Percentiles rank a stretch among this genome's conserved stretches.
Evolutionary conservation across 345 rosid genomes (phyloP).

Genomic region (Punica granatum): DNA sequence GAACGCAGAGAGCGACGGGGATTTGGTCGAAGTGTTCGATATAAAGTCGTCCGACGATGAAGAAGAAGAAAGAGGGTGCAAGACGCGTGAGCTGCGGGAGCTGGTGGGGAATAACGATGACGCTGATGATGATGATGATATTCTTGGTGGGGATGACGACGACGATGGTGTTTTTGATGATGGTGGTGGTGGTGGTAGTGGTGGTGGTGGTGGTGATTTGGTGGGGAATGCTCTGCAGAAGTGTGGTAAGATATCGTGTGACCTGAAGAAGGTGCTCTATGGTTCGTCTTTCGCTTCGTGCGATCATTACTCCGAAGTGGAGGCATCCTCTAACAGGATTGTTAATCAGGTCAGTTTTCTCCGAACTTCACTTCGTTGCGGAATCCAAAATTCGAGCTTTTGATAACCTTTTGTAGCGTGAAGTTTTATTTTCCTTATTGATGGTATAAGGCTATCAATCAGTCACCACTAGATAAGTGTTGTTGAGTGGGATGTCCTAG

Average conservation of each 20-base stretch:
- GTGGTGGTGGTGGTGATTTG: conserved; percentile 41
- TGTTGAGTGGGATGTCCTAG: background rate
- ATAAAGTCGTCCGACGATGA: conserved; percentile 26
- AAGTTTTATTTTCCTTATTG: background rate
- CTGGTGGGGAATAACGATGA: conserved; percentile 12
- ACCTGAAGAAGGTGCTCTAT: conserved; percentile 65
- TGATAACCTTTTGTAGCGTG: background rate
- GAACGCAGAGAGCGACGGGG: conserved; percentile 22
- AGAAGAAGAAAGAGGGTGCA: conserved; percentile 6
- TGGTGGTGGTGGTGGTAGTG: conserved; percentile 16
- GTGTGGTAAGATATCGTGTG: conserved; percentile 76
- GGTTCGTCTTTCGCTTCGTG: conserved; percentile 60
- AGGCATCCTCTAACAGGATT: conserved; percentile 68
- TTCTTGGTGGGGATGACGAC: conserved; percentile 10
- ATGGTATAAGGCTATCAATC: background rate
- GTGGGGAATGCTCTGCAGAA: conserved; percentile 84
- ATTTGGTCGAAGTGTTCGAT: conserved; percentile 36
- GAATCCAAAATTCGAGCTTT: background rate
- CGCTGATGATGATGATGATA: background rate
- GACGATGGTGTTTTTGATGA: conserved; percentile 15
- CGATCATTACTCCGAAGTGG: conserved; percentile 79
- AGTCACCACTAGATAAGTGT: background rate
- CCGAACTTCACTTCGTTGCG: background rate
- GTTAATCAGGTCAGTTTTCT: conserved; percentile 61
- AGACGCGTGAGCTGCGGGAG: conserved; percentile 19